These are phyloP conservation scores for Leishmania martiniquensis DNA, from an alignment of 208 protist genomes.

Conservation along the genomic window DNA sequence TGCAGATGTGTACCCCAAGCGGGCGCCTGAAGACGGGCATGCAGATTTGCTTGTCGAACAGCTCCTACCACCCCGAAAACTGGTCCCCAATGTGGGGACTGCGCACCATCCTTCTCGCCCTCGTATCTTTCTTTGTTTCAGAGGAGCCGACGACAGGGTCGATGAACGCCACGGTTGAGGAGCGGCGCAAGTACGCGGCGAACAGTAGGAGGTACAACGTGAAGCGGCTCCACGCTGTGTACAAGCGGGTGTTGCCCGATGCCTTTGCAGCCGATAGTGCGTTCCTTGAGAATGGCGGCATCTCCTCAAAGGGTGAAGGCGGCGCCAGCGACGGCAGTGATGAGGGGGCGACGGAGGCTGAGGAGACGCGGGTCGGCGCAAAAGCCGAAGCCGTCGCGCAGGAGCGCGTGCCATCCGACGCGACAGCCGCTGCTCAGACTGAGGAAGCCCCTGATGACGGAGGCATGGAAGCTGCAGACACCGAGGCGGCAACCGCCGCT, in stretches of 20 bases:
- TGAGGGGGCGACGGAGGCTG: background rate
- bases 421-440: background rate
- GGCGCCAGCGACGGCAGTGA: background rate
- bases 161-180: slow-evolving; percentile 29
- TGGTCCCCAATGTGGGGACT: slow-evolving; percentile 92
- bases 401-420: background rate
- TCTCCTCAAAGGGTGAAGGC: background rate
- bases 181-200: slow-evolving; percentile 47
- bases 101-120: slow-evolving; percentile 77
- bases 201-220: slow-evolving; percentile 66
- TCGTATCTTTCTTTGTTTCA: slow-evolving; percentile 84
- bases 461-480: background rate
- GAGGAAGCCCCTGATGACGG: background rate
- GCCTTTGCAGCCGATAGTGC: slow-evolving; percentile 43
- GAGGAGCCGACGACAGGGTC: slow-evolving; percentile 52
- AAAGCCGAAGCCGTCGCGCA: background rate
- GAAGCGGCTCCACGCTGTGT: slow-evolving; percentile 33
- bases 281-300: slow-evolving; percentile 12
- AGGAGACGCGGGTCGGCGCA: background rate
- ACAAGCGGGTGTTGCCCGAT: slow-evolving; percentile 50
- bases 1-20: slow-evolving; percentile 88
- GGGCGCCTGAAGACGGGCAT: slow-evolving; percentile 74
- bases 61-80: slow-evolving; percentile 84
- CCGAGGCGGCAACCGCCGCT: background rate
- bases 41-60: slow-evolving; percentile 85